Evolutionary conservation across 2,329 filamentous ascomycete species (phyloP).

Genomic region (Hirsutella thompsonii): DNA sequence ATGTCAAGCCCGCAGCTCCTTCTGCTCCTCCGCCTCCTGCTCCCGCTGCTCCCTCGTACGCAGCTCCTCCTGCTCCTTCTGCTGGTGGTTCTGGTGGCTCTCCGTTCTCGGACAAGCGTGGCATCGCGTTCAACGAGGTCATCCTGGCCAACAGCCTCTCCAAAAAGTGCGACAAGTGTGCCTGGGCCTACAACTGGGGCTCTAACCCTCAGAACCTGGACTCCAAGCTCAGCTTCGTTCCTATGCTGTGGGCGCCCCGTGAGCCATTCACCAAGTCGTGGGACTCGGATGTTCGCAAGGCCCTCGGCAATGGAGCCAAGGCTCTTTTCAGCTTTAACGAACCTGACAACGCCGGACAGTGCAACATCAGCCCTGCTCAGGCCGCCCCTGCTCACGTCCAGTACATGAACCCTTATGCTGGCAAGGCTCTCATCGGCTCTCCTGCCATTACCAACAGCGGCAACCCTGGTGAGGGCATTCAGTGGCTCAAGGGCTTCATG

Average conservation of each 20-base stretch:
- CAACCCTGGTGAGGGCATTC: slow-evolving; percentile 33
- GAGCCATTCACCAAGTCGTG: slow-evolving; percentile 34
- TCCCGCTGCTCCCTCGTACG: background rate
- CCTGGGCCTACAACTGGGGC: slow-evolving; percentile 61
- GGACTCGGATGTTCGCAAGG: slow-evolving; percentile 32
- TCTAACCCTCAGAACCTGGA: slow-evolving; percentile 28
- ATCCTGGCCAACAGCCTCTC: slow-evolving; percentile 38
- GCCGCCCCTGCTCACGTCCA: slow-evolving; percentile 41
- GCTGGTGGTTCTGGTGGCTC: background rate
- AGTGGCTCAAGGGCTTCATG: slow-evolving; percentile 43
- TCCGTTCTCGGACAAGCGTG: slow-evolving; percentile 39
- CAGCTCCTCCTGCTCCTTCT: background rate
- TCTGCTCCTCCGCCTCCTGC: background rate
- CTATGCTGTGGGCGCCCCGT: slow-evolving; percentile 50
- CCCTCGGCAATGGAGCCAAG: slow-evolving; percentile 39
- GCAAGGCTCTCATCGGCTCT: slow-evolving; percentile 39
- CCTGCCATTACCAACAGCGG: slow-evolving; percentile 51
- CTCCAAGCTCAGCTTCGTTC: slow-evolving; percentile 43
- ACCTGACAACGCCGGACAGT: slow-evolving; percentile 48
- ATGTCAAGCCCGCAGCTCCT: slow-evolving; percentile 8
- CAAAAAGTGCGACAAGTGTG: slow-evolving; percentile 24
- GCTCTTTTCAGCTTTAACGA: slow-evolving; percentile 60
- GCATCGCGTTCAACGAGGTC: slow-evolving; percentile 54
- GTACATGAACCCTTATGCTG: slow-evolving; percentile 42
- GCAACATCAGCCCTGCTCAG: slow-evolving; percentile 37